Evolutionary conservation across 75 land plant genomes (phyloP).

Genomic region (Picea glauca): DNA sequence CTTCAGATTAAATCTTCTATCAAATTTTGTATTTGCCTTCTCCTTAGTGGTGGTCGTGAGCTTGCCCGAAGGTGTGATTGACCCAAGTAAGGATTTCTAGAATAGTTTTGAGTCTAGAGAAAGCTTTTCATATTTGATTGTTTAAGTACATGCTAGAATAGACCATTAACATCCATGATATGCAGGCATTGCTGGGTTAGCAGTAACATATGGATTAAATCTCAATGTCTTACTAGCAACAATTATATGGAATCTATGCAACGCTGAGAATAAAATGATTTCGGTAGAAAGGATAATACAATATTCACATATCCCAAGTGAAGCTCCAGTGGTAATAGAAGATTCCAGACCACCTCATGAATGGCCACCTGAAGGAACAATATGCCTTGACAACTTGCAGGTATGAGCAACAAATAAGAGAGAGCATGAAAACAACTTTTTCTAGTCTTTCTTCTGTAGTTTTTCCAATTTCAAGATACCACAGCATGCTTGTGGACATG

Average conservation of each 20-base stretch:
- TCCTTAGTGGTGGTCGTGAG: slow-evolving; percentile 68
- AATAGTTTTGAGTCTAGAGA: neutral
- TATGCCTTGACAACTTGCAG: slow-evolving; percentile 66
- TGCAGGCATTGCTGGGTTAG: slow-evolving; percentile 91
- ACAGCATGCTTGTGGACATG: too few relatives aligned
- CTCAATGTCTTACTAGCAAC: slow-evolving; percentile 53
- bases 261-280: slow-evolving; percentile 83
- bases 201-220: slow-evolving; percentile 83
- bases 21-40: slow-evolving; percentile 80
- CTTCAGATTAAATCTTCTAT: slow-evolving; percentile 69
- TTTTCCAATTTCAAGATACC: too few relatives aligned
- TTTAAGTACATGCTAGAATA: neutral
- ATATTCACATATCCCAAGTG: slow-evolving; percentile 66
- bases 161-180: neutral
- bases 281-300: slow-evolving; percentile 90
- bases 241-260: slow-evolving; percentile 75
- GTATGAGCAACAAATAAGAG: slow-evolving; percentile 23
- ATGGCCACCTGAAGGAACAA: slow-evolving; percentile 83
- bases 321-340: slow-evolving; percentile 76
- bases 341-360: slow-evolving; percentile 49
- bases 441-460: too few relatives aligned
- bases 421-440: too few relatives aligned
- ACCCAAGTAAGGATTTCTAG: slow-evolving; percentile 58
- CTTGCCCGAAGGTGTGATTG: slow-evolving; percentile 68
- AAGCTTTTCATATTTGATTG: neutral